These are phyloP conservation scores for Hortiboletus flavorubellus DNA, from an alignment of 768 basidiomycete genomes.

Conservation along the genomic window DNA sequence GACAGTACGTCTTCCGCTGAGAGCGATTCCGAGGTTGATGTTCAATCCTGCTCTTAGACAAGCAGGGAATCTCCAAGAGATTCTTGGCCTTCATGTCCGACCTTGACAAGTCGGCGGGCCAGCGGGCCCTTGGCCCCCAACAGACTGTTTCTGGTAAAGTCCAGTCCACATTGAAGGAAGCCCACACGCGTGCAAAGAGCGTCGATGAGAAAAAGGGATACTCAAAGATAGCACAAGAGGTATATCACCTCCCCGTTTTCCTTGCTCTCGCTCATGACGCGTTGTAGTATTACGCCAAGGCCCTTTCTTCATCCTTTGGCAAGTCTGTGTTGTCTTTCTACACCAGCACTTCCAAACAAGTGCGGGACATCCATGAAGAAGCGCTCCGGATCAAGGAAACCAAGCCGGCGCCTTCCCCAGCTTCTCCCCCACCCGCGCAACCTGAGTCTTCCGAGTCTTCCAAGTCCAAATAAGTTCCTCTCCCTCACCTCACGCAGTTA, in stretches of 20 bases:
- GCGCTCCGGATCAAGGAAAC: conserved; percentile 76
- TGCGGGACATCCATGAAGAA: conserved; percentile 90
- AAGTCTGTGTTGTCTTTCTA: conserved; percentile 79
- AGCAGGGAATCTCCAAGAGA: conserved; percentile 83
- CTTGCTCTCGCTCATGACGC: conserved; percentile 1
- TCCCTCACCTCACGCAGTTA: neutral
- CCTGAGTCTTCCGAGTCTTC: conserved; percentile 14
- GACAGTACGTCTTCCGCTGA: conserved; percentile 45
- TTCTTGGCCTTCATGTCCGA: conserved; percentile 78
- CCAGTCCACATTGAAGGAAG: conserved; percentile 58
- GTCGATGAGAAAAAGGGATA: conserved; percentile 83
- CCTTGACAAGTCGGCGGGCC: conserved; percentile 69
- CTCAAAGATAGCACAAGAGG: conserved; percentile 65
- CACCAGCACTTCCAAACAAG: conserved; percentile 84
- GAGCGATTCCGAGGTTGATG: neutral
- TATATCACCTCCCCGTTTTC: conserved; percentile 26
- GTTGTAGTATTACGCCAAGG: conserved; percentile 71
- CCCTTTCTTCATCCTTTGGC: conserved; percentile 72
- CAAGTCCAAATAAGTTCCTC: conserved; percentile 5
- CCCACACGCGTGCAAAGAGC: conserved; percentile 63
- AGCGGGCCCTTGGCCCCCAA: conserved; percentile 71
- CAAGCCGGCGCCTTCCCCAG: conserved; percentile 34
- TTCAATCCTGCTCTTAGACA: conserved; percentile 37
- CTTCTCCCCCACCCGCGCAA: conserved; percentile 12
- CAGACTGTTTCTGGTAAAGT: conserved; percentile 77